Evolutionary conservation across 2,329 filamentous ascomycete genomes (phyloP).

Genomic region (Periconia sp.): DNA sequence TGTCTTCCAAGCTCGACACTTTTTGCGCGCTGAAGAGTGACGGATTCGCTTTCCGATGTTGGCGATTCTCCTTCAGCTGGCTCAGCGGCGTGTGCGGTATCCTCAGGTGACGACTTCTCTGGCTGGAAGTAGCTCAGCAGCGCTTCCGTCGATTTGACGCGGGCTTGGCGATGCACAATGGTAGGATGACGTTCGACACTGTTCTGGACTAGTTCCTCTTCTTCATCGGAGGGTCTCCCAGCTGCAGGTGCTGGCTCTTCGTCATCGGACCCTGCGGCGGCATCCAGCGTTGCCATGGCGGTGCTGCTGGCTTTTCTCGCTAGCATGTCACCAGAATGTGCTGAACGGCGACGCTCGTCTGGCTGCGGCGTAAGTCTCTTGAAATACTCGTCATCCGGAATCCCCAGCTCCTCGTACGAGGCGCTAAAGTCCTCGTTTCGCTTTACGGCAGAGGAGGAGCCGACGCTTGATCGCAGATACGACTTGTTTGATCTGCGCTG

Average conservation of each 20-base stretch:
- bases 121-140: slow-evolving; percentile 60
- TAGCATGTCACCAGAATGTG: slow-evolving; percentile 30
- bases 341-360: slow-evolving; percentile 49
- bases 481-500: slow-evolving; percentile 55
- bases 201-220: slow-evolving; percentile 56
- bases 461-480: slow-evolving; percentile 54
- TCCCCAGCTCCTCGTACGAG: slow-evolving; percentile 69
- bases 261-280: slow-evolving; percentile 51
- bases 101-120: slow-evolving; percentile 30
- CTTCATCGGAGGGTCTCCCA: slow-evolving; percentile 26
- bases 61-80: slow-evolving; percentile 37
- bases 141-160: slow-evolving; percentile 67
- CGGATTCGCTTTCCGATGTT: slow-evolving; percentile 36
- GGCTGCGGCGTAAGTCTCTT: slow-evolving; percentile 59
- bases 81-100: slow-evolving; percentile 42
- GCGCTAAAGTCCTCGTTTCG: slow-evolving; percentile 61
- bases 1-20: slow-evolving; percentile 71
- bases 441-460: slow-evolving; percentile 48
- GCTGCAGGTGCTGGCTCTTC: slow-evolving; percentile 28
- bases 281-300: slow-evolving; percentile 46
- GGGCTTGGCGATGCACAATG: slow-evolving; percentile 66
- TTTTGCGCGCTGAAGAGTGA: slow-evolving; percentile 65
- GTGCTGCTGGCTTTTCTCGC: slow-evolving; percentile 52
- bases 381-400: slow-evolving; percentile 77
- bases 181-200: slow-evolving; percentile 64